Evolutionary conservation across 2,329 filamentous ascomycete species (phyloP).

Genomic region (Curvularia lunata): DNA sequence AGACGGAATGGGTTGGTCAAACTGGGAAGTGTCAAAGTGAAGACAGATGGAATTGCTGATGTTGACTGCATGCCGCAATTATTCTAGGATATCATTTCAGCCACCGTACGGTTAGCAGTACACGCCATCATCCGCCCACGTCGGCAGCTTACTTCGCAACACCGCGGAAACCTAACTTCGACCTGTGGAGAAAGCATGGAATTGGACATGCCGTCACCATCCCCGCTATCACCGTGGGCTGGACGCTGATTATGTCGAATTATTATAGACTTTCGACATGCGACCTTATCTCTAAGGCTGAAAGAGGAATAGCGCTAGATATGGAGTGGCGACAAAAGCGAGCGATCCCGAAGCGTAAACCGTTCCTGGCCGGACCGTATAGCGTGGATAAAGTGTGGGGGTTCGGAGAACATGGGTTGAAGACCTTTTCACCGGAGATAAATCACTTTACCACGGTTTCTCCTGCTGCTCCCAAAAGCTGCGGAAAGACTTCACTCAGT

Average conservation of each 20-base stretch:
- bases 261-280: slow-evolving; percentile 29
- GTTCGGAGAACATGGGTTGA: slow-evolving; percentile 3
- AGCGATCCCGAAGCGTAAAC: slow-evolving; percentile 9
- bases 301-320: slow-evolving; percentile 33
- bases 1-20: neutral
- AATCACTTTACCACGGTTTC: slow-evolving; percentile 10
- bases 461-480: neutral
- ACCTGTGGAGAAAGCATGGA: slow-evolving; percentile 32
- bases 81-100: slow-evolving; percentile 12
- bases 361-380: slow-evolving; percentile 21
- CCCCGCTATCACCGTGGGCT: slow-evolving; percentile 8
- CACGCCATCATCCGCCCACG: slow-evolving; percentile 15
- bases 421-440: slow-evolving; percentile 28
- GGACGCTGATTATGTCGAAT: slow-evolving; percentile 13
- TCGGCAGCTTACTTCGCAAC: slow-evolving; percentile 13
- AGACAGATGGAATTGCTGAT: neutral
- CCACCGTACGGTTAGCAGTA: slow-evolving; percentile 19
- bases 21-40: neutral
- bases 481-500: neutral
- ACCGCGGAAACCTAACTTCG: slow-evolving; percentile 27
- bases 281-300: slow-evolving; percentile 44
- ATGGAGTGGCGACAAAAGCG: slow-evolving; percentile 12
- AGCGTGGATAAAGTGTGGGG: slow-evolving; percentile 24
- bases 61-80: slow-evolving; percentile 1
- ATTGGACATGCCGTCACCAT: slow-evolving; percentile 28